Evolutionary conservation across 192 early-diverging fungal species (phyloP), one percentile per base, ranked within the genome.

Genomic region (Bifiguratus adelaidae): DNA sequence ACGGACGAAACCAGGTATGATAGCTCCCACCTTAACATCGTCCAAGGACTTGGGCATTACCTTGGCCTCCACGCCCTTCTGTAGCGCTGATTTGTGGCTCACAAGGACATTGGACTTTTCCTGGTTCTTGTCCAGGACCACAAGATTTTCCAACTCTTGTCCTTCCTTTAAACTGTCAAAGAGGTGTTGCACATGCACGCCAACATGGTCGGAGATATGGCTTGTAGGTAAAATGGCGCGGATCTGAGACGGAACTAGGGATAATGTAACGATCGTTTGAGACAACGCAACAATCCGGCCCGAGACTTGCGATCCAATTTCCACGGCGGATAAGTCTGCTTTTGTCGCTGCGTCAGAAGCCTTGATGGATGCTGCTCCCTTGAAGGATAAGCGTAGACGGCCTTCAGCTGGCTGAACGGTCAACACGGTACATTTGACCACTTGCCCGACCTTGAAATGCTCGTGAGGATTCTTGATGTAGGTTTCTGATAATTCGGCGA

Each of bases 401-500:
- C 25, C 33, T 49, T 37, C 15, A 23, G 27, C 65, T 2, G 68
- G 41, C 23, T 86, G 58, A 7, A 71, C 72, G 19, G 56, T 56
- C 23, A 91, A 29, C 13, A 97, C 70, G 24, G 71, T 58, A 60
- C 90, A 93, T 36, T 83, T 86, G 41, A 92, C 72, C 24, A 76
- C 62, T 46, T 90, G 78, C 6, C 83, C 85, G 3, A 67, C 58
- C 30, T 67, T 67, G 35, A 84, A 84, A 16, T 58, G 41, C 44
- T 70, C 61, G 9, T 70, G 51, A n/a, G 77, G 56, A 36, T 75
- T 53, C 33, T 61, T 56, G 43, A 60, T 56, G 36, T 53, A 60
- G 5, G 53, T 44, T 30, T 73, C 71, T 21, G 7, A 58, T 32
- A 85, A 74, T 53, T 92, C 86, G 8, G 65, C 44, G 23, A 70